Base-by-base conservation (phyloP, 2,329 filamentous ascomycete genomes). In the Pseudogymnoascus sp. region DNA sequence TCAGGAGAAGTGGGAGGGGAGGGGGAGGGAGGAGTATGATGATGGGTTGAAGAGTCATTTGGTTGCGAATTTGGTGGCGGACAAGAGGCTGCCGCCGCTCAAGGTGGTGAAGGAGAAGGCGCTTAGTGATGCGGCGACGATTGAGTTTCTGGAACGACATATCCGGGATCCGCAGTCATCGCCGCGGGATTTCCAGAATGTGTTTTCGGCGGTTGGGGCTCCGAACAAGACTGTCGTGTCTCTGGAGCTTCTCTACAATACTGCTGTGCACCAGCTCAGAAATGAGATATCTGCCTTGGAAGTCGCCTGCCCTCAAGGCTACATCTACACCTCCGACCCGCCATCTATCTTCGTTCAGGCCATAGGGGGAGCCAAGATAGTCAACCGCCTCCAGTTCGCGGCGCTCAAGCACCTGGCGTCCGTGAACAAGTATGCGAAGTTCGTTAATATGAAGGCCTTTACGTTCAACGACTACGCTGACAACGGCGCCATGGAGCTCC, bases 251-350 rank as follows among this genome's bases (percentile, higher is more conserved):
- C 63, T 72, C 4, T 68, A 68, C 59, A 68, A 67, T n/a, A 62
- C 64, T 2, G 67, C 69, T 7, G 44, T 68, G 37, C 69, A 72
- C 10, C 67, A 69, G 61, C 61, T 63, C 1, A 38, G 61, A 2
- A 72, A 72, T 44, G 70, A 72, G 61, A 40, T 72, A 29, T 67
- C 69, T 11, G 70, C 67, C 4, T 65, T 72, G 0, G 69, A 71
- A 62, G 66, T 53, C 8, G 42, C 70, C 16, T 69, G 65, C 64
- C 64, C 66, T 8, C 67, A 68, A 40, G 69, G 70, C 8, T 71
- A 70, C 35, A 65, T 71, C 6, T 70, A 70, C 44, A 71, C 68
- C 10, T 71, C 67, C 38, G 66, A 71, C 47, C 70, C 70, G 1
- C 64, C 69, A 5, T 66, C 66, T 3, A 72, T 72, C 7, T 72